Evolutionary conservation across 352 stramenopile genomes (phyloP).

Genomic region (Hyaloperonospora brassicae): DNA sequence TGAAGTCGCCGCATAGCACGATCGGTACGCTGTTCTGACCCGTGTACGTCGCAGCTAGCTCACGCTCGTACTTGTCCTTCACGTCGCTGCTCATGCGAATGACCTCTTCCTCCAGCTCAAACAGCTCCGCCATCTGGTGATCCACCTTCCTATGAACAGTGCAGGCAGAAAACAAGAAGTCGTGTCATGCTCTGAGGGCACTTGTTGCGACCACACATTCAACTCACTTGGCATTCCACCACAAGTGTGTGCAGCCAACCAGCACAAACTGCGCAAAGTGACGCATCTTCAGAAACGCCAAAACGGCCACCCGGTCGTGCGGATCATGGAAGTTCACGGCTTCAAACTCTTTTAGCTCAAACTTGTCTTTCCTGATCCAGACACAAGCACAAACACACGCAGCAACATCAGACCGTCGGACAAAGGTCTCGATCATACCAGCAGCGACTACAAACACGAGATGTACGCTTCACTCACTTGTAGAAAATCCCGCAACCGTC

Average conservation of each 20-base stretch:
- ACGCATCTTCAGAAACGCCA: constrained; percentile 78
- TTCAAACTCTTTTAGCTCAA: constrained; percentile 80
- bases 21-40: constrained; percentile 55
- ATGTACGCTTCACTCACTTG: constrained; percentile 35
- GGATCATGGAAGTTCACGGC: constrained; percentile 82
- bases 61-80: constrained; percentile 74
- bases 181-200: not conserved
- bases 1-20: constrained; percentile 81
- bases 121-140: constrained; percentile 80
- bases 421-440: not conserved
- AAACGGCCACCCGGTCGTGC: constrained; percentile 78
- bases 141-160: constrained; percentile 60
- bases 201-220: not conserved
- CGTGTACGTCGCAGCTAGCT: constrained; percentile 43
- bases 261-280: constrained; percentile 76
- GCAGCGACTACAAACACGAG: not conserved
- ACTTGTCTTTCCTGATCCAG: constrained; percentile 62
- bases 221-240: constrained; percentile 82
- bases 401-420: constrained; percentile 4
- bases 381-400: not conserved
- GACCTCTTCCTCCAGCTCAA: constrained; percentile 77
- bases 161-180: not conserved
- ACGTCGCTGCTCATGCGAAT: constrained; percentile 72
- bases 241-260: constrained; percentile 77
- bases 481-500: constrained; percentile 86